phyloP scores from a whole-genome alignment of 2,329 filamentous ascomycete genomes.

The Trichocomaceae sp. region DNA sequence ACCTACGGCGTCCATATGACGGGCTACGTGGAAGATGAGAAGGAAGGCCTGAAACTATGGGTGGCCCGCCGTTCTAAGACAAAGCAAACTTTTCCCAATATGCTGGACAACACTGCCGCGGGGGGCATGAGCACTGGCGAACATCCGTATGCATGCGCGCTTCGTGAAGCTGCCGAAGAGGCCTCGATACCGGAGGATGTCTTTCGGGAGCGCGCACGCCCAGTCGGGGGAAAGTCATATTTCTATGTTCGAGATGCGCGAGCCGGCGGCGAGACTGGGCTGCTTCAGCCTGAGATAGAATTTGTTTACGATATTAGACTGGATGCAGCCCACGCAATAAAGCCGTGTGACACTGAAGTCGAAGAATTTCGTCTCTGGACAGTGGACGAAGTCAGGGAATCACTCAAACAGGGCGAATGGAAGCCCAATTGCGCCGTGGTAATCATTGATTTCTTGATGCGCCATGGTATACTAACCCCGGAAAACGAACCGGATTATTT shows the following conservation, averaged over 20 bases:
- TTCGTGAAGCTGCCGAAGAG: conserved; percentile 85
- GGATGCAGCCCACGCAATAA: conserved; percentile 58
- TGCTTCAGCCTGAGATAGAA: conserved; percentile 85
- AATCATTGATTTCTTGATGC: conserved; percentile 81
- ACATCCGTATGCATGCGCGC: conserved; percentile 68
- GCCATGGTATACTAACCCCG: conserved; percentile 70
- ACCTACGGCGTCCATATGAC: conserved; percentile 79
- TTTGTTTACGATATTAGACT: conserved; percentile 88
- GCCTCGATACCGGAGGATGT: conserved; percentile 67
- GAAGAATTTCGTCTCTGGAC: conserved; percentile 73
- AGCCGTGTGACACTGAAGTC: conserved; percentile 82
- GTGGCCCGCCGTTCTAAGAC: conserved; percentile 65
- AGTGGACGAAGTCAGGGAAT: conserved; percentile 66
- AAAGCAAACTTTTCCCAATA: conserved; percentile 84
- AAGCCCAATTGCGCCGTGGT: conserved; percentile 89
- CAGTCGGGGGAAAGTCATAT: conserved; percentile 72
- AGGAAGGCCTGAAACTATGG: conserved; percentile 68
- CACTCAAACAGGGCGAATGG: conserved; percentile 67
- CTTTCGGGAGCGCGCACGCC: conserved; percentile 54
- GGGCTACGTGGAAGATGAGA: conserved; percentile 54
- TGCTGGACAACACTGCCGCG: conserved; percentile 92
- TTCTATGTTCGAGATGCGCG: conserved; percentile 69
- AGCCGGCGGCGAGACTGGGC: conserved; percentile 70
- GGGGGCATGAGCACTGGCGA: conserved; percentile 78
- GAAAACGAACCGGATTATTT: conserved; percentile 74